A percentile compares a stretch with the other conserved stretches of the same genome.
phyloP scores from a whole-genome alignment of 306 rosid genomes.

The Castanea sativa region DNA sequence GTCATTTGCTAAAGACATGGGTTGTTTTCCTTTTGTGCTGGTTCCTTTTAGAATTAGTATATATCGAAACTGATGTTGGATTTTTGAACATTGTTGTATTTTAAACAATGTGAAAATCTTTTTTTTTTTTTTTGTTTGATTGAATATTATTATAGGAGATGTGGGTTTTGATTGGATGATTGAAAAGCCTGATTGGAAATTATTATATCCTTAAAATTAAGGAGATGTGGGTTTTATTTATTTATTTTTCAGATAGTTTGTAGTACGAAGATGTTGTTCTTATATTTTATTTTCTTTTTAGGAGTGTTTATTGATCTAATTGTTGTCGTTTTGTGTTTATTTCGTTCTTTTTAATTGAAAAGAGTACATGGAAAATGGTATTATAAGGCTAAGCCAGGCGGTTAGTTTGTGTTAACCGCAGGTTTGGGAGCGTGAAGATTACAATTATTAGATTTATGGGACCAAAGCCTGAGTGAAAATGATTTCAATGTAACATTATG shows the following conservation, averaged over 20 bases:
- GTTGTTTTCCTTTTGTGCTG: background rate
- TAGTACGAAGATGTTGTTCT: background rate
- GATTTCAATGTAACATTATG: background rate
- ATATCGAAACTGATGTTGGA: too few species aligned
- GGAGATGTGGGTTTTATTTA: background rate
- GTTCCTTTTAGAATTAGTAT: background rate
- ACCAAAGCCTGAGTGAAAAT: too few species aligned
- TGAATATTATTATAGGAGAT: too few species aligned
- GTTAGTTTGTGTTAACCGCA: background rate
- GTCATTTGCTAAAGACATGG: background rate
- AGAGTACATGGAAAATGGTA: background rate
- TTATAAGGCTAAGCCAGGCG: background rate
- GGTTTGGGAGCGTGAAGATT: background rate
- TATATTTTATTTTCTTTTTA: background rate
- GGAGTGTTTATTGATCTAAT: background rate
- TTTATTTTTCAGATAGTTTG: background rate
- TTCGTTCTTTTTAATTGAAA: background rate
- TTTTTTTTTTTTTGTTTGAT: background rate
- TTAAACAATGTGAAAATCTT: background rate
- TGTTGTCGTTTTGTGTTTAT: background rate
- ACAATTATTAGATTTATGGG: background rate
- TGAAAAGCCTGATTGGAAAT: too few species aligned
- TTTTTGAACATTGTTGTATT: background rate
- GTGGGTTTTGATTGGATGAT: too few species aligned
- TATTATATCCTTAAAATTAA: too few species aligned